Percentiles rank a stretch among this genome's conserved stretches.
Evolutionary conservation across 2,329 filamentous ascomycete species (phyloP).

Genomic region (Pseudogymnoascus sp.): DNA sequence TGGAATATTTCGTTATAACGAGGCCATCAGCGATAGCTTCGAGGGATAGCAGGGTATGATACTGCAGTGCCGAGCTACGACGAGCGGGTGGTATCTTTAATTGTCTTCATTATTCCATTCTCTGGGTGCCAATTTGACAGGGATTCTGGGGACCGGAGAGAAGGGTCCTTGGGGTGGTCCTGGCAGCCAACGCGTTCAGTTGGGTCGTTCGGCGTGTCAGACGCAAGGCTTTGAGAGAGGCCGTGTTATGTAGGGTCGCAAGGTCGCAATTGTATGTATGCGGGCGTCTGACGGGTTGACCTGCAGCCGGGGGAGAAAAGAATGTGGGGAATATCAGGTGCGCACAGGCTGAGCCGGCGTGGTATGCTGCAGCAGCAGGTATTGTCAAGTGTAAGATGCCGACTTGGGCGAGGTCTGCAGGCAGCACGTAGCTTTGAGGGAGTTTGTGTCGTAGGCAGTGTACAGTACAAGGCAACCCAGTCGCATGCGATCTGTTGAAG

Average conservation of each 20-base stretch:
- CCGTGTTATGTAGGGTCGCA: not conserved
- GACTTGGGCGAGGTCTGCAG: constrained; percentile 1
- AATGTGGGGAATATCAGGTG: constrained; percentile 8
- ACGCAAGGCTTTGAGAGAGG: not conserved
- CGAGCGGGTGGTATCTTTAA: not conserved
- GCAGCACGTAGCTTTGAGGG: not conserved
- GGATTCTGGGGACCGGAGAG: not conserved
- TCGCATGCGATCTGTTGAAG: not conserved
- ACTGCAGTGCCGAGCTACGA: constrained; percentile 8
- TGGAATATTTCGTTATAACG: constrained; percentile 3
- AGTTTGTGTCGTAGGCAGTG: not conserved
- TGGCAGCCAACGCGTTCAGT: not conserved
- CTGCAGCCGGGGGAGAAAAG: not conserved
- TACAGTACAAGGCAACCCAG: constrained; percentile 2
- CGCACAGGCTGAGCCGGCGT: constrained; percentile 7
- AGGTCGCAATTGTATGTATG: not conserved
- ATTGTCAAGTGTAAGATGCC: not conserved
- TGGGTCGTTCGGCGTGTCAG: constrained; percentile 1
- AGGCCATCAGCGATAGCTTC: not conserved
- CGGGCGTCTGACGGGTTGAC: not conserved
- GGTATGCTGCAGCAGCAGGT: constrained; percentile 10
- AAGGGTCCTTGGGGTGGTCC: not conserved
- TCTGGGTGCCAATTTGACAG: constrained; percentile 4
- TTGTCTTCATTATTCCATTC: constrained; percentile 6
- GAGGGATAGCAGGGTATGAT: not conserved